Conservation (phyloP, 768 basidiomycete genomes). For the Tremella yokohamensis region DNA sequence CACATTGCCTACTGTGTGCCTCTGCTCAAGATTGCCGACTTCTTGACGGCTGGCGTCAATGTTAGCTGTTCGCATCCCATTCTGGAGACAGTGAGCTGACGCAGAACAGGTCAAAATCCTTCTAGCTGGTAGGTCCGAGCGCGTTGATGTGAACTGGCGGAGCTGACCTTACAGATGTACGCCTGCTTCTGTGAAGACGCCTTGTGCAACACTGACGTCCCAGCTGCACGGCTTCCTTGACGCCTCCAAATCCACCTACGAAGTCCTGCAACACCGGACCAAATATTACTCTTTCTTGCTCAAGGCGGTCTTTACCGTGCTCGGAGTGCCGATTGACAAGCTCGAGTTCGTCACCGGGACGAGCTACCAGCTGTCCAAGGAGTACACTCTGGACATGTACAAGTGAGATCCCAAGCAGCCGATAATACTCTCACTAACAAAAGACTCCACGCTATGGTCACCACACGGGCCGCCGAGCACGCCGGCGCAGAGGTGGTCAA, state of each 20-base stretch:
- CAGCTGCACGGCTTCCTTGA: conserved; percentile 91
- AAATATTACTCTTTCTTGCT: conserved; percentile 85
- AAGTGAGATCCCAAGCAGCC: conserved; percentile 45
- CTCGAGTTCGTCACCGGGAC: conserved; percentile 84
- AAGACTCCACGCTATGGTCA: conserved; percentile 75
- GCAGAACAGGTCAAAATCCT: conserved; percentile 65
- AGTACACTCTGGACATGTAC: conserved; percentile 95
- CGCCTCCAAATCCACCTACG: conserved; percentile 90
- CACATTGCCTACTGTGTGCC: conserved; percentile 98
- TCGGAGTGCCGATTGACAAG: conserved; percentile 83
- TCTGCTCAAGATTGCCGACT: conserved; percentile 91
- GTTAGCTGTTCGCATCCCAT: conserved; percentile 52
- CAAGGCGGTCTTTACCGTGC: conserved; percentile 74
- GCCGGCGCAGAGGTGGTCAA: conserved; percentile 99
- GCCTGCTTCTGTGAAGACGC: neutral
- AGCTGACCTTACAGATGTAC: conserved; percentile 2
- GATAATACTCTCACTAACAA: neutral
- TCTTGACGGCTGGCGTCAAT: conserved; percentile 85
- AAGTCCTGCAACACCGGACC: conserved; percentile 79
- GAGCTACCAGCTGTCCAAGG: conserved; percentile 81
- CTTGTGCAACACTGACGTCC: conserved; percentile 15
- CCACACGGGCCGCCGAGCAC: conserved; percentile 95
- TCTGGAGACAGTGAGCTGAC: conserved; percentile 10
- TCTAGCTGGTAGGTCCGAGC: conserved; percentile 57
- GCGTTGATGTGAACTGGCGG: conserved; percentile 1